Base-by-base conservation (phyloP, 148 eudicot species). In the Euryodendron excelsum region DNA sequence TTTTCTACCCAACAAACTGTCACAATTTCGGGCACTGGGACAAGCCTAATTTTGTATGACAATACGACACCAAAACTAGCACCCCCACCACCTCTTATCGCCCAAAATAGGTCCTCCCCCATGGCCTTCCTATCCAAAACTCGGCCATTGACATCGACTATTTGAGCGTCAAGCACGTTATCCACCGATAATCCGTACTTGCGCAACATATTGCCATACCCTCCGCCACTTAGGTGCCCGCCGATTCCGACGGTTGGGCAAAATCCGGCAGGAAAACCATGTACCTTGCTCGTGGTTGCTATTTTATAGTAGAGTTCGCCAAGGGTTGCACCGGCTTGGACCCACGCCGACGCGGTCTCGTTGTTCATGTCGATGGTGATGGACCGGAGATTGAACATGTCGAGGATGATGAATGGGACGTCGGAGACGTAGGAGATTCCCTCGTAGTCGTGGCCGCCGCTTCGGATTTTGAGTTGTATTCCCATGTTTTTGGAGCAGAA, bases 391-490 rank as follows among this genome's bases (percentile, higher is more conserved):
- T 80, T 83, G 73, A 78, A 86, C 85, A 83, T 77, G 74, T 86
- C 86, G 34, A 86, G 88, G 23, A 86, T 25, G 58, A 83, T 52
- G 37, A 83, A 86, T 1, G 77, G 50, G 17, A 6, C 37, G 23
- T 39, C 74, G 28, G 84, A 80, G 25, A 78, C 75, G 25, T 83
- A 86, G 1, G 88, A 86, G 14, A 67, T 28, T 11, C 88, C 88
- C 8, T 86, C 88, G 63, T 80, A 86, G 76, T 83, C 88, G 33
- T 86, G 88, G 76, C 88, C 88, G 15, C 88, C 88, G n/a, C 86
- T 82, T 23, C 88, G 81, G 77, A 80, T 69, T 58, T 70, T 85
- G 30, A 85, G 58, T 55, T 82, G 88, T 41, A 80, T 36, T 12
- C 70, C 64, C 1, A 48, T 48, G 11, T 3, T 70, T 69, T 77